Base-by-base conservation (phyloP, 768 basidiomycete species). In the Suillus subluteus region DNA sequence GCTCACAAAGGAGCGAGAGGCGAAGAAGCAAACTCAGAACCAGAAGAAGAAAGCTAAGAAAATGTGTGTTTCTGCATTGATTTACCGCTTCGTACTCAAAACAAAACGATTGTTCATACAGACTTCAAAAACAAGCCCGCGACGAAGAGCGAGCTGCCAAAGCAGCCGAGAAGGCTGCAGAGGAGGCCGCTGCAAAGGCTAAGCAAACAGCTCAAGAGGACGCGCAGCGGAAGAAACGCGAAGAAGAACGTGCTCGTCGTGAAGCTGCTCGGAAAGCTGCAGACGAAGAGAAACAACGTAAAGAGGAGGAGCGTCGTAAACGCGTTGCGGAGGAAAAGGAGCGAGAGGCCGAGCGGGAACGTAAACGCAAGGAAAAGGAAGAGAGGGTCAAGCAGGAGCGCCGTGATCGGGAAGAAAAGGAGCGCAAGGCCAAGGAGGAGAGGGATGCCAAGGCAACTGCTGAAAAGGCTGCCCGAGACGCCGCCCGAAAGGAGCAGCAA, bases 11-110 rank as follows among this genome's bases (percentile, higher is more conserved):
- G 95, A 98, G 74, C 87, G 88, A 71, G 96, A 98, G 81, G 91
- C 89, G 64, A 97, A 98, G 86, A 89, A 88, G 79, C 94, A 94
- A 78, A 92, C 92, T 76, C 92, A 90, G 68, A 94, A 95, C 80
- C 96, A 98, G 86, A 96, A 96, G 86, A 99, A 98, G 86, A 99
- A 98, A 85, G 98, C 98, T 79, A 98, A 98, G 83, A 96, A 95
- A 86, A 90, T 83, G 96, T 97, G 71, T 63, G 83, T 74, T 64
- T 70, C 56, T 58, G 84, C 73, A 12, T 68, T 73, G 21, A 32
- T 30, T 38, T 62, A 23, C 30, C 18, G 62, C 9, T 30, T 64
- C 37, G 8, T 66, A 43, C 61, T 38, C 59, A 52, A 52, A 23
- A 68, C 61, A 61, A 59, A 58, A 16, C 2, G 30, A 35, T 40